Percentiles rank a stretch among this genome's conserved stretches.
Evolutionary conservation across 495 filamentous ascomycete species (phyloP).

Genomic region (Xylaria cubensis): DNA sequence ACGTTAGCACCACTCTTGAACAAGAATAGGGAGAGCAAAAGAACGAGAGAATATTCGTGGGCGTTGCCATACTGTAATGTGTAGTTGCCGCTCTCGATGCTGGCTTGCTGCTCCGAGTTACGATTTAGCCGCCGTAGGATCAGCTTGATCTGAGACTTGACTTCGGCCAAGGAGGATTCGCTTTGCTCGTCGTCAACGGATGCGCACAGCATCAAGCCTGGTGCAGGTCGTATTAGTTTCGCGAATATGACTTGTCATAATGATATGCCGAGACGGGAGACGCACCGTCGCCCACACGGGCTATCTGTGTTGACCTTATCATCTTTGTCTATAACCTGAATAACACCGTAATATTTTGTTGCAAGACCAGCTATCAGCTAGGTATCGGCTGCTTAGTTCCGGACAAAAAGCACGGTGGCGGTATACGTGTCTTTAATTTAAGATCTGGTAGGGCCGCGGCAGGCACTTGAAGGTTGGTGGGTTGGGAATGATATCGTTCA

Average conservation of each 20-base stretch:
- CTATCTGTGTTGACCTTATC: constrained; percentile 96
- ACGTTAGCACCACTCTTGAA: constrained; percentile 9
- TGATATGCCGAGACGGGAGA: constrained; percentile 5
- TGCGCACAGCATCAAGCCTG: constrained; percentile 92
- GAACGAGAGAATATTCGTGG: neutral
- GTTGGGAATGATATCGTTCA: constrained; percentile 6
- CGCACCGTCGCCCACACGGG: constrained; percentile 83
- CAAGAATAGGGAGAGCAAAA: neutral
- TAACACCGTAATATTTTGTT: neutral
- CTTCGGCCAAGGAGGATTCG: constrained; percentile 79
- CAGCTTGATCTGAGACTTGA: constrained; percentile 90
- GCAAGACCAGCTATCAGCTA: constrained; percentile 37
- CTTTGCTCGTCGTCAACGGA: constrained; percentile 88
- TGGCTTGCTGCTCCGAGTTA: constrained; percentile 88
- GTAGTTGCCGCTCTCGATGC: constrained; percentile 83
- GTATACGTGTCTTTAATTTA: constrained; percentile 21
- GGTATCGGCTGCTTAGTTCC: constrained; percentile 66
- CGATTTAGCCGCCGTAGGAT: constrained; percentile 84
- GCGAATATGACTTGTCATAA: neutral
- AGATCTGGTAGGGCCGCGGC: neutral
- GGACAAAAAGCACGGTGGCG: constrained; percentile 17
- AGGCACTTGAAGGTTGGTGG: neutral
- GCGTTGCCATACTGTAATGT: constrained; percentile 75
- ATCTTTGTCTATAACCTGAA: constrained; percentile 54
- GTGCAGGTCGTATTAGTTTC: constrained; percentile 30